phyloP scores from a whole-genome alignment of 176 grass and related monocot genomes.

The Triticum monococcum region DNA sequence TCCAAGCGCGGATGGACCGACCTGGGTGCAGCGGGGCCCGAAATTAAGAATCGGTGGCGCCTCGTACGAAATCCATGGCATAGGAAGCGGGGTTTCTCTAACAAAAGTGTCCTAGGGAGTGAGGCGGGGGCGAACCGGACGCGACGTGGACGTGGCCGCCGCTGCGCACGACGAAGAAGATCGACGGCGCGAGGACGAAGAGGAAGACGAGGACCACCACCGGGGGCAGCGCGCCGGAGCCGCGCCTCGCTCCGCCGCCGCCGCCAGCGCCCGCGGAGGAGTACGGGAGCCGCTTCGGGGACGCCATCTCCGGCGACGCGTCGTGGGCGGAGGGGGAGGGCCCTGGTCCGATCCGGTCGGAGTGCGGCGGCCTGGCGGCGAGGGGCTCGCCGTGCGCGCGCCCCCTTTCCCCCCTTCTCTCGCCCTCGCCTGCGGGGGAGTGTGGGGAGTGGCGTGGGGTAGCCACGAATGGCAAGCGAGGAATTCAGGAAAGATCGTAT shows the following conservation, averaged over 20 bases:
- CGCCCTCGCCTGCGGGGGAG: not conserved
- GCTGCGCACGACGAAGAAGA: constrained; percentile 55
- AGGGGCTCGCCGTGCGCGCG: constrained; percentile 21
- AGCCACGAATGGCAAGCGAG: not conserved
- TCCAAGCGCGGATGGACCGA: not conserved
- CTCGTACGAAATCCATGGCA: not conserved
- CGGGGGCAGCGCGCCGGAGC: constrained; percentile 34
- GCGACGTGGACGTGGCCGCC: constrained; percentile 40
- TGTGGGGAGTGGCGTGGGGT: constrained; percentile 15
- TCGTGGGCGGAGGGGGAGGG: not conserved
- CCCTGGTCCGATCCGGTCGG: constrained; percentile 10
- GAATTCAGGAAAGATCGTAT: not conserved
- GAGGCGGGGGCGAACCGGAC: constrained; percentile 38
- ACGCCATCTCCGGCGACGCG: constrained; percentile 40
- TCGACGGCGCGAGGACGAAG: constrained; percentile 59
- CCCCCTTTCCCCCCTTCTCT: not conserved
- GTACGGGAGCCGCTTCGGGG: constrained; percentile 52
- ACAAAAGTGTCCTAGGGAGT: not conserved
- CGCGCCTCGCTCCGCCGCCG: constrained; percentile 45
- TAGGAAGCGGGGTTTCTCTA: not conserved
- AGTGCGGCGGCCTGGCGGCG: not conserved
- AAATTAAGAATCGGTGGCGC: not conserved
- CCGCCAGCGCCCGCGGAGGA: constrained; percentile 13
- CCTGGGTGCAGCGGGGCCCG: not conserved
- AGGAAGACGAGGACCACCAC: constrained; percentile 67